Conservation (phyloP, 2,329 filamentous ascomycete species). For the Aspergillus japonicus region DNA sequence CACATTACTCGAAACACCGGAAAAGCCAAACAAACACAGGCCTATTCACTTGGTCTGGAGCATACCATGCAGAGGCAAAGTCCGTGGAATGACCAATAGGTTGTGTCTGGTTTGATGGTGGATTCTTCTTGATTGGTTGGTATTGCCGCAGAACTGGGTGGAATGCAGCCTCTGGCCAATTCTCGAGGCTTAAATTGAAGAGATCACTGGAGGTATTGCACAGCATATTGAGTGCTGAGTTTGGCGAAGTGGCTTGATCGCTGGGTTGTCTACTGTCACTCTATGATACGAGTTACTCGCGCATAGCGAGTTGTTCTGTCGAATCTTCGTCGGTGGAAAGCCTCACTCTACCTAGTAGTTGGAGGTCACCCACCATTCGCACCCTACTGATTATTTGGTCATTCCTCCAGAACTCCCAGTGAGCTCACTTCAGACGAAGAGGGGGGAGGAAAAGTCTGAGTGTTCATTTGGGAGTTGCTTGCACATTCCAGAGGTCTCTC, state of each 20-base stretch:
- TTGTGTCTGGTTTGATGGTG: conserved; percentile 15
- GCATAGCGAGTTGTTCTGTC: not conserved
- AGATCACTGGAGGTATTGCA: not conserved
- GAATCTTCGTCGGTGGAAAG: not conserved
- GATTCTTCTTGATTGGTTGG: conserved; percentile 20
- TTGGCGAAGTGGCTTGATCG: no score
- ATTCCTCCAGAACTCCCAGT: not conserved
- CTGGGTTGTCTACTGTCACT: not conserved
- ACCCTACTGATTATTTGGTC: no score
- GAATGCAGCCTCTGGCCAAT: not conserved
- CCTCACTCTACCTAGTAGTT: not conserved
- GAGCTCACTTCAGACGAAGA: not conserved
- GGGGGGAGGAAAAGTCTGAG: not conserved
- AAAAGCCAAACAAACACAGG: conserved; percentile 4
- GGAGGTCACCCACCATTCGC: not conserved
- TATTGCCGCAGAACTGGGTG: conserved; percentile 3
- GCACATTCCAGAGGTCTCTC: not conserved
- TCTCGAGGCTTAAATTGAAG: not conserved
- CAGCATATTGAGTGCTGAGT: no score
- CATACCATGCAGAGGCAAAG: conserved; percentile 16
- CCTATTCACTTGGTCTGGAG: not conserved
- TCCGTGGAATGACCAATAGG: conserved; percentile 19
- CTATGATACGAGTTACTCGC: not conserved
- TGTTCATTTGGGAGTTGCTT: not conserved
- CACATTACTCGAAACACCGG: not conserved